These are phyloP conservation scores for Claviceps digitariae DNA, from an alignment of 2,329 filamentous ascomycete genomes.

Conservation along the genomic window DNA sequence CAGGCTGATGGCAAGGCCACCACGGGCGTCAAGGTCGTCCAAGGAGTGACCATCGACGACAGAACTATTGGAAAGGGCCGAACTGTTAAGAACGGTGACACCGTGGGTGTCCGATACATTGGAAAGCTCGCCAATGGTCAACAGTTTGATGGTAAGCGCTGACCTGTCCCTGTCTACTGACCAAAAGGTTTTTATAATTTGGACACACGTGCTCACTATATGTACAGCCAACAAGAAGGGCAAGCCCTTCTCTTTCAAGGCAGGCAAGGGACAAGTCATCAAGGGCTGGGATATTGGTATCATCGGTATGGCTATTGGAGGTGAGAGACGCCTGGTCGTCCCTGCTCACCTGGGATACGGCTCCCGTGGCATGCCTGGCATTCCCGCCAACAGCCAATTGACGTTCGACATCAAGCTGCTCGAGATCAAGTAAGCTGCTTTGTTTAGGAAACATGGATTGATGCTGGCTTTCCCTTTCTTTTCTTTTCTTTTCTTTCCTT, in stretches of 20 bases:
- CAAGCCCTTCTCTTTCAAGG: conserved; percentile 92
- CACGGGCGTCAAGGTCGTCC: conserved; percentile 61
- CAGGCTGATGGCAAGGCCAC: conserved; percentile 28
- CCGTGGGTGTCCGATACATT: conserved; percentile 91
- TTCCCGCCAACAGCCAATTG: conserved; percentile 82
- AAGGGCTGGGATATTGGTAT: conserved; percentile 98
- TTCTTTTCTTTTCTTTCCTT: neutral
- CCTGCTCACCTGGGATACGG: conserved; percentile 83
- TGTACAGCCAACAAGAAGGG: conserved; percentile 88
- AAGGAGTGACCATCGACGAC: conserved; percentile 89
- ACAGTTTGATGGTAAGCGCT: conserved; percentile 73
- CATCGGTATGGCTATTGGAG: conserved; percentile 80
- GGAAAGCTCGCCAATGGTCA: conserved; percentile 92
- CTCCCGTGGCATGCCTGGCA: conserved; percentile 66
- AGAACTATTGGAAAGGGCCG: conserved; percentile 81
- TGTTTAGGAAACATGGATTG: neutral
- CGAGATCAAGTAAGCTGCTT: conserved; percentile 56
- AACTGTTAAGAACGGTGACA: conserved; percentile 79
- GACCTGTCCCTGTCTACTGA: neutral
- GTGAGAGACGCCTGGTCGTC: conserved; percentile 85
- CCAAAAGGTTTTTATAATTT: neutral
- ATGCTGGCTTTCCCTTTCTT: neutral
- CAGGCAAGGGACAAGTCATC: conserved; percentile 90
- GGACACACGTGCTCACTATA: neutral
- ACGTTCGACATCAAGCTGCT: conserved; percentile 84